Conservation (phyloP, 2,329 filamentous ascomycete genomes). For the Annulohypoxylon truncatum region DNA sequence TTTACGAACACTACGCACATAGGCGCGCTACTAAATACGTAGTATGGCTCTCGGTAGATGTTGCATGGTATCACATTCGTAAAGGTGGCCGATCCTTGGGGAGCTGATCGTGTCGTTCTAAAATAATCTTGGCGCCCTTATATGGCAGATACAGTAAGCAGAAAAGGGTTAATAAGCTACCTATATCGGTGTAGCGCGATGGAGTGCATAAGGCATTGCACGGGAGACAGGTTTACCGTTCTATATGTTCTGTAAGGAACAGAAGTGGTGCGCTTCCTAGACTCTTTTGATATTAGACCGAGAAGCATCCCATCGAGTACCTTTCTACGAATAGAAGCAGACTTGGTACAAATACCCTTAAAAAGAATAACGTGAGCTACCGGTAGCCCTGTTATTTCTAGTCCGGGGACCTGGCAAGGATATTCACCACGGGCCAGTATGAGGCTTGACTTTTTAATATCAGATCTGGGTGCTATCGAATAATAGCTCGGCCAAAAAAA, state of each 20-base stretch:
- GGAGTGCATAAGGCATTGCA: conserved; percentile 23
- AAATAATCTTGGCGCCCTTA: conserved; percentile 22
- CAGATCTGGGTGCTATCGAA: conserved; percentile 41
- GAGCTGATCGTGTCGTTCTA: conserved; percentile 18
- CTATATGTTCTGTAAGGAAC: conserved; percentile 16
- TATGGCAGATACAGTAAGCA: conserved; percentile 39
- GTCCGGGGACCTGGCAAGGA: conserved; percentile 11
- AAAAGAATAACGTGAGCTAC: conserved; percentile 1
- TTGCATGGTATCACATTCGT: conserved; percentile 25
- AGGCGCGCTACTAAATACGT: conserved; percentile 17
- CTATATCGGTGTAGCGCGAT: conserved; percentile 22
- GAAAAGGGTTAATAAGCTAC: conserved; percentile 28
- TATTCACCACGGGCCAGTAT: conserved; percentile 24
- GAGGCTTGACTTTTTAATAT: conserved; percentile 36
- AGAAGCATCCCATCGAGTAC: conserved; percentile 17
- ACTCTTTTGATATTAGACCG: conserved; percentile 30
- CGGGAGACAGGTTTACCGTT: background rate
- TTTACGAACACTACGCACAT: conserved; percentile 11
- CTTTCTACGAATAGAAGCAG: background rate
- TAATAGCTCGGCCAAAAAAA: conserved; percentile 39
- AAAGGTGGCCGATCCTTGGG: conserved; percentile 27
- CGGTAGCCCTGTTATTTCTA: conserved; percentile 12
- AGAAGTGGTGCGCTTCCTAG: conserved; percentile 7
- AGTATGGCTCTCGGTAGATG: conserved; percentile 26
- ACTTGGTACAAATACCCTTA: background rate